phyloP scores from a whole-genome alignment of 2,329 filamentous ascomycete genomes.

The Paecilomyces variotii region DNA sequence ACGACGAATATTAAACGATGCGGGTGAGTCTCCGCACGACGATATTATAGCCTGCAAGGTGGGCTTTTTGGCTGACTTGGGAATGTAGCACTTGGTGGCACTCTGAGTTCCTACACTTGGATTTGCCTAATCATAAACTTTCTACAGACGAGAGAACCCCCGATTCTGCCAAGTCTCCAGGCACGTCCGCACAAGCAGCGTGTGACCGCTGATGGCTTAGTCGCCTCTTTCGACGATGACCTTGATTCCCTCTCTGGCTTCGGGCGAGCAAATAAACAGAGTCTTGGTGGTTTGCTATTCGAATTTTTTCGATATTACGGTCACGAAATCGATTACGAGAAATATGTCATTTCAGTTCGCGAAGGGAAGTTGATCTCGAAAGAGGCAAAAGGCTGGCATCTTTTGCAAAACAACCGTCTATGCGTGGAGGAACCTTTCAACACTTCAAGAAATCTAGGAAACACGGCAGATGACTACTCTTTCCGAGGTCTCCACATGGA shows the following conservation, averaged over 20 bases:
- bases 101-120: slow-evolving; percentile 97
- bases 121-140: slow-evolving; percentile 98
- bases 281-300: slow-evolving; percentile 79
- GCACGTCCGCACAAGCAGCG: slow-evolving; percentile 58
- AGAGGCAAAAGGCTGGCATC: slow-evolving; percentile 80
- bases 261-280: slow-evolving; percentile 72
- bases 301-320: slow-evolving; percentile 94
- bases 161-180: slow-evolving; percentile 79
- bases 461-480: slow-evolving; percentile 91
- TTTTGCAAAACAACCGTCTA: slow-evolving; percentile 69
- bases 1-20: slow-evolving; percentile 86
- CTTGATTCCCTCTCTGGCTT: slow-evolving; percentile 64
- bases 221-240: slow-evolving; percentile 81
- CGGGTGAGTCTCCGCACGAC: slow-evolving; percentile 54
- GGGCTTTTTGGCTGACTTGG: slow-evolving; percentile 10
- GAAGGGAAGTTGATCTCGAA: slow-evolving; percentile 72
- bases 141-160: slow-evolving; percentile 75
- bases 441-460: slow-evolving; percentile 76
- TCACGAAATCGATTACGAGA: slow-evolving; percentile 85
- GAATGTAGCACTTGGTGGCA: slow-evolving; percentile 71
- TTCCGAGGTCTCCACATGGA: slow-evolving; percentile 88
- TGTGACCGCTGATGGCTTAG: slow-evolving; percentile 54
- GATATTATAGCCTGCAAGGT: background rate
- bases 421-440: slow-evolving; percentile 98
- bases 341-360: slow-evolving; percentile 74